Evolutionary conservation across 352 stramenopile species (phyloP).

Genomic region (Globisporangium viniferum): DNA sequence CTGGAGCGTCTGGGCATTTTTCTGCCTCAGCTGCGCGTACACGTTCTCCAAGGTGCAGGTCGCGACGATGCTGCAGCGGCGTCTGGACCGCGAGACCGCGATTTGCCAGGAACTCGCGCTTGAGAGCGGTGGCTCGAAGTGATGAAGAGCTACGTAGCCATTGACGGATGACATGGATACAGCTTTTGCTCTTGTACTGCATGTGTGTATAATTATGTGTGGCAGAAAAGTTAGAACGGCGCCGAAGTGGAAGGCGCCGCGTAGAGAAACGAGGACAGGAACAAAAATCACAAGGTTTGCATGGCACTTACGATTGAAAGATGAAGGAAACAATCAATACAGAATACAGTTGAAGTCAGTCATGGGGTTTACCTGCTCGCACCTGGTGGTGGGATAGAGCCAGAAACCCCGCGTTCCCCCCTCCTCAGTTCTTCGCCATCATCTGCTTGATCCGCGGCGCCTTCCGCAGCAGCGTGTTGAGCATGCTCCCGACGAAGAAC

Average conservation of each 20-base stretch:
- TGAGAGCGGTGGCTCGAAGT: slow-evolving; percentile 4
- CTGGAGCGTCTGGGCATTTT: slow-evolving; percentile 73
- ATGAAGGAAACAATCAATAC: slow-evolving; percentile 1
- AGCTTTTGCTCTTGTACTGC: neutral
- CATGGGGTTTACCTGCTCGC: neutral
- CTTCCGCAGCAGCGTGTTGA: slow-evolving; percentile 79
- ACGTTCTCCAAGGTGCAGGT: slow-evolving; percentile 14
- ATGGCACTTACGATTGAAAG: slow-evolving; percentile 3
- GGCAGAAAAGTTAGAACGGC: slow-evolving; percentile 4
- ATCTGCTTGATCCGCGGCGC: slow-evolving; percentile 66
- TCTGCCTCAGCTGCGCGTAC: slow-evolving; percentile 49
- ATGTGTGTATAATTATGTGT: slow-evolving; percentile 11
- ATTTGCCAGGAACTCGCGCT: neutral
- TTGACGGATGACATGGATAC: neutral
- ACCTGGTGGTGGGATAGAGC: no score
- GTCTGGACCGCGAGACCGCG: neutral
- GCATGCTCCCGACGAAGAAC: slow-evolving; percentile 83
- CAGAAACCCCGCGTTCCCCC: neutral
- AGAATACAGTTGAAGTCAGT: neutral
- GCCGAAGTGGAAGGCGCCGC: neutral
- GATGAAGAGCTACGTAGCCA: neutral
- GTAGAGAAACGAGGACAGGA: neutral
- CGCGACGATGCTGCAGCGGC: slow-evolving; percentile 6
- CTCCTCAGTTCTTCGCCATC: slow-evolving; percentile 25
- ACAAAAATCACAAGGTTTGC: neutral